These are phyloP conservation scores for Typha latifolia DNA, from an alignment of 176 grass and related monocot species.

Conservation along the genomic window DNA sequence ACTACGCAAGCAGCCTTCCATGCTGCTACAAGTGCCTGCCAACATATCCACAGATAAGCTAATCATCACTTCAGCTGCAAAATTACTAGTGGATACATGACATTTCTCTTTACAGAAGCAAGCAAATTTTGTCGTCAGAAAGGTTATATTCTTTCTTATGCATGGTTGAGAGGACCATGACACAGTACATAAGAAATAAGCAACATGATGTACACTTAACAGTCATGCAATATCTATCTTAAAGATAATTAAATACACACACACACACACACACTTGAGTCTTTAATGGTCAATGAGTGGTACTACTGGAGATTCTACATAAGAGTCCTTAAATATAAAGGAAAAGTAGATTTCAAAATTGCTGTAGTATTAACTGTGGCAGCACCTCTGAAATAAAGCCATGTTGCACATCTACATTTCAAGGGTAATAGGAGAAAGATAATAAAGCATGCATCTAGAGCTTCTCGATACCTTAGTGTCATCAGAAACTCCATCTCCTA, in stretches of 20 bases:
- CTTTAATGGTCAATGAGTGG: neutral
- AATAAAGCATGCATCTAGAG: constrained; percentile 8
- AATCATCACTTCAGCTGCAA: too few relatives aligned
- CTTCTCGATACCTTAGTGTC: constrained; percentile 45
- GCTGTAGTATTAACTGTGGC: neutral
- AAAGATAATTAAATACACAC: too few relatives aligned
- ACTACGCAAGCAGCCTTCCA: constrained; percentile 51
- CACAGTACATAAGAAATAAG: too few relatives aligned
- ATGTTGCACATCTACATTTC: neutral
- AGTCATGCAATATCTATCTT: neutral
- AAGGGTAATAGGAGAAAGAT: neutral
- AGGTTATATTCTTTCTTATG: neutral
- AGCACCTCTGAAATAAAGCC: neutral
- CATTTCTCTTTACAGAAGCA: too few relatives aligned
- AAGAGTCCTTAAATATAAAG: neutral
- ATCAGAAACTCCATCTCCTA: constrained; percentile 41
- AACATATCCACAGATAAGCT: neutral
- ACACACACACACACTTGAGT: neutral
- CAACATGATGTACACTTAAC: too few relatives aligned
- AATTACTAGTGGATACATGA: too few relatives aligned
- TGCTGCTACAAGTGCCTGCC: constrained; percentile 52
- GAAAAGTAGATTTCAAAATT: neutral
- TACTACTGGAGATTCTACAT: neutral
- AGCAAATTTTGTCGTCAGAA: too few relatives aligned
- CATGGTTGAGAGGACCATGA: too few relatives aligned